A percentile compares a stretch with the other conserved stretches of the same genome.
Evolutionary conservation across 2,329 filamentous ascomycete species (phyloP).

Genomic region (Fusarium sp.): DNA sequence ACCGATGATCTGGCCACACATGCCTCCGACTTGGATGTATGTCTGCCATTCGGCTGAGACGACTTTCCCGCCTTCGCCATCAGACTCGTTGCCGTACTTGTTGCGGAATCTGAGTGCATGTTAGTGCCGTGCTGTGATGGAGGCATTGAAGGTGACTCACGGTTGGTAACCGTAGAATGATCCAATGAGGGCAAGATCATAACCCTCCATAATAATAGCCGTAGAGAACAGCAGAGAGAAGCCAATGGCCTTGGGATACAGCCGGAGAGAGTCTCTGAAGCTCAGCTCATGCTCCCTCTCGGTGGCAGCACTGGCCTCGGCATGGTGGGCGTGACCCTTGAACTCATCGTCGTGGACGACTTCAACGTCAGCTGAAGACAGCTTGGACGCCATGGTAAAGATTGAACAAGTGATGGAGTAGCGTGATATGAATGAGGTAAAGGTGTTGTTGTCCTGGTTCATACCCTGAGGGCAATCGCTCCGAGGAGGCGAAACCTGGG

Average conservation of each 20-base stretch:
- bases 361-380: not conserved
- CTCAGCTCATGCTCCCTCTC: slow-evolving; percentile 54
- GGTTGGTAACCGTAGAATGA: slow-evolving; percentile 55
- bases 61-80: slow-evolving; percentile 31
- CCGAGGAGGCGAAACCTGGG: slow-evolving; percentile 3
- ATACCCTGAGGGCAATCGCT: slow-evolving; percentile 4
- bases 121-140: not conserved
- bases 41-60: slow-evolving; percentile 47
- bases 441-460: slow-evolving; percentile 12
- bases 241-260: slow-evolving; percentile 56
- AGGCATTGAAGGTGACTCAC: slow-evolving; percentile 9
- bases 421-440: slow-evolving; percentile 6
- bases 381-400: slow-evolving; percentile 7
- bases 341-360: not conserved
- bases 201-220: slow-evolving; percentile 56
- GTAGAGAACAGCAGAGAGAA: slow-evolving; percentile 58
- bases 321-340: not conserved
- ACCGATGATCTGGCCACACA: slow-evolving; percentile 72
- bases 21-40: slow-evolving; percentile 54
- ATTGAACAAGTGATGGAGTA: slow-evolving; percentile 10
- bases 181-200: slow-evolving; percentile 55
- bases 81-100: slow-evolving; percentile 58
- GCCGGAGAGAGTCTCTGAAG: slow-evolving; percentile 50
- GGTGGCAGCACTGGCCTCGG: slow-evolving; percentile 52
- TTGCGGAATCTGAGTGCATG: slow-evolving; percentile 51